phyloP scores from a whole-genome alignment of 75 land plant genomes.

The Azolla pinnata region DNA sequence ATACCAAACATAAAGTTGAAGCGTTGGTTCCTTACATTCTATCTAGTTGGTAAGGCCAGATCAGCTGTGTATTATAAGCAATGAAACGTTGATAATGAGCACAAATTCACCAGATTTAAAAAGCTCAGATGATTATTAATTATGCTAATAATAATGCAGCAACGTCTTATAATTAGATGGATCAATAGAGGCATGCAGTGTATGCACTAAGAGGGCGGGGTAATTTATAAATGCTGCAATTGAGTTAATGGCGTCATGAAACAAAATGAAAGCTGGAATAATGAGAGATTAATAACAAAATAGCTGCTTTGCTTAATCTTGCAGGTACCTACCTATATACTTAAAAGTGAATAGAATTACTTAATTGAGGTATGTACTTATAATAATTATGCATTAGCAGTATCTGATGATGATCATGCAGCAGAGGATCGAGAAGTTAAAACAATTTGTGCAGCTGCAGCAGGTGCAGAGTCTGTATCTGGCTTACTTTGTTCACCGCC shows the following conservation, averaged over 20 bases:
- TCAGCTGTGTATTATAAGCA: too few species aligned
- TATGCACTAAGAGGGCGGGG: too few species aligned
- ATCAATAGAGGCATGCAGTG: not conserved
- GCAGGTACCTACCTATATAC: not conserved
- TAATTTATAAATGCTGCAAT: not conserved
- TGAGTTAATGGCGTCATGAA: too few species aligned
- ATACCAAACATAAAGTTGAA: too few species aligned
- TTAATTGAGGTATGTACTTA: too few species aligned
- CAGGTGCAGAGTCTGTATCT: not conserved
- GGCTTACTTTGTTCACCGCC: conserved; percentile 67
- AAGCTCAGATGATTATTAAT: too few species aligned
- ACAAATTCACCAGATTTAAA: too few species aligned
- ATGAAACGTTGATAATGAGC: too few species aligned
- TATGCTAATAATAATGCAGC: not conserved
- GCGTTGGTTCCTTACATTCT: too few species aligned
- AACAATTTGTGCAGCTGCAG: not conserved
- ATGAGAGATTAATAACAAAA: not conserved
- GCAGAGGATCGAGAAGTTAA: not conserved
- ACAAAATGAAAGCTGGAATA: not conserved
- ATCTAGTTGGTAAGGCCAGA: too few species aligned
- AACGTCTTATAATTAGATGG: not conserved
- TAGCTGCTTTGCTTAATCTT: not conserved
- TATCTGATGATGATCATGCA: not conserved
- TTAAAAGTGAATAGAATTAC: too few species aligned
- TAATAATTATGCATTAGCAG: too few species aligned